These are phyloP conservation scores for Glarea lozoyensis DNA, from an alignment of 495 filamentous ascomycete species.

Conservation along the genomic window DNA sequence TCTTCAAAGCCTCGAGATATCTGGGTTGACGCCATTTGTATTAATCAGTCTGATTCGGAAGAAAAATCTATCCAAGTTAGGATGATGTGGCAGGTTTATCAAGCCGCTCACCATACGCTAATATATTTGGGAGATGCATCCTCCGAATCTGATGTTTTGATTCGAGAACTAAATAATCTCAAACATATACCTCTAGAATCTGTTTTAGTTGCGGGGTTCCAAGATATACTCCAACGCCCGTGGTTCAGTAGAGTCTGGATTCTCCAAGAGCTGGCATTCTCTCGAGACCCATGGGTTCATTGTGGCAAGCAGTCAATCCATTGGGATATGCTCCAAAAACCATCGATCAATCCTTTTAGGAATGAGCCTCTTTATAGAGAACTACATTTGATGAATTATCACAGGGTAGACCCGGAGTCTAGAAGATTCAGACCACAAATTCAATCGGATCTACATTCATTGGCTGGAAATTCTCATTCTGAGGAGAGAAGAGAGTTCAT, in stretches of 20 bases:
- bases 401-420: background rate
- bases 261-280: conserved; percentile 18
- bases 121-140: conserved; percentile 9
- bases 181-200: background rate
- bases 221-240: background rate
- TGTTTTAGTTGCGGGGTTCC: conserved; percentile 11
- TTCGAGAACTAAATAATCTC: background rate
- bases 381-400: background rate
- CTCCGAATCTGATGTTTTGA: background rate
- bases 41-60: conserved; percentile 19
- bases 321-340: conserved; percentile 10
- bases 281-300: conserved; percentile 12
- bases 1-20: background rate
- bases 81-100: conserved; percentile 21
- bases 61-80: conserved; percentile 20
- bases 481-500: background rate
- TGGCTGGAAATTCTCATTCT: background rate
- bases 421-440: background rate
- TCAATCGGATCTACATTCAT: background rate
- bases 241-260: conserved; percentile 20
- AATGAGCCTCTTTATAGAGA: background rate
- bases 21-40: conserved; percentile 25
- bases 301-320: conserved; percentile 5
- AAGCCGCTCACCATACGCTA: conserved; percentile 8
- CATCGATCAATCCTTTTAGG: background rate